Evolutionary conservation across 164 flowering plant species (phyloP), one percentile per base, ranked within the genome.

Genomic region (Amborella trichopoda): DNA sequence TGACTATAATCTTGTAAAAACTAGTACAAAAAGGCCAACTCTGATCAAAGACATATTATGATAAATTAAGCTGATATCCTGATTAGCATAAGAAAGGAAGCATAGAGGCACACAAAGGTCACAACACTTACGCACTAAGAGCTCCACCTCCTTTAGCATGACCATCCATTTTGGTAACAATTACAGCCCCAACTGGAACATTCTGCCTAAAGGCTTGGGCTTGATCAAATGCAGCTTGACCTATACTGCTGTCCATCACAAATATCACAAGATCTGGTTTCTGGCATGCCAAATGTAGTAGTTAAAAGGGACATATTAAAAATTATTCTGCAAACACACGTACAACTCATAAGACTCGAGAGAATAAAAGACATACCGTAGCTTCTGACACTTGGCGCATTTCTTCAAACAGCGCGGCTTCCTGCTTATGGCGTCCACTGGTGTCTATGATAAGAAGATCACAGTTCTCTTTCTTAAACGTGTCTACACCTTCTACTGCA

Each of bases 331-430:
- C n/a, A n/a, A n/a, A n/a, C n/a, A n/a, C n/a, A n/a, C n/a, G n/a
- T n/a, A n/a, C n/a, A n/a, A n/a, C n/a, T n/a, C n/a, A n/a, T n/a
- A n/a, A n/a, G n/a, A n/a, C n/a, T n/a, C n/a, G n/a, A n/a, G n/a
- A n/a, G n/a, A 44, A 2, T 28, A 24, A 17, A n/a, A 11, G 34
- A 23, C 32, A 21, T 84, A 87, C 96, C 73, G 94, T 80, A 61
- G 95, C 88, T 80, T 82, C 96, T 27, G 93, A 59, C 53, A 91
- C 94, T 82, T 91, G 96, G 20, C 95, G 98, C 98, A 91, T 91
- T 67, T 91, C 98, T 72, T 91, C 98, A 74, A 91, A 87, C 42
- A 91, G 81, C 38, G 93, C 78, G 59, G 94, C 86, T 72, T 91
- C 95, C 59, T 91, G 99, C 59, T 87, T 87, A 70, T 91, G 99